These are phyloP conservation scores for Aspergillus sp. DNA, from an alignment of 2,329 filamentous ascomycete genomes.

Conservation along the genomic window DNA sequence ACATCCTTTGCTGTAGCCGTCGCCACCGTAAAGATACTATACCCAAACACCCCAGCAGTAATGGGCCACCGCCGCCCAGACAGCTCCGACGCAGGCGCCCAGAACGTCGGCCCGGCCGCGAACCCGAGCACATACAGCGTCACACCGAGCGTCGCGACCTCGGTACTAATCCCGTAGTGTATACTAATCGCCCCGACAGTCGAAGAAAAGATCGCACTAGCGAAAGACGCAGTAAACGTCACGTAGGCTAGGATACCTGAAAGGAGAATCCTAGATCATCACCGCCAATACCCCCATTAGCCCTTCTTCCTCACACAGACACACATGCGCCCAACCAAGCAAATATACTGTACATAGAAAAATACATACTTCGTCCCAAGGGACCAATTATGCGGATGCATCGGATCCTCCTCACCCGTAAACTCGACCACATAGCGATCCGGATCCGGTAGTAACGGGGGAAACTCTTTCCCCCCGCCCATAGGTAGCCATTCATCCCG, in stretches of 20 bases:
- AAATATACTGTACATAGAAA: slow-evolving; percentile 4
- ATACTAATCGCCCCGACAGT: slow-evolving; percentile 57
- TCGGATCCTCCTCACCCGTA: slow-evolving; percentile 53
- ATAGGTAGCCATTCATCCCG: slow-evolving; percentile 31
- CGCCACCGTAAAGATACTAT: slow-evolving; percentile 49
- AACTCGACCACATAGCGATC: slow-evolving; percentile 59
- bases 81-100: slow-evolving; percentile 63
- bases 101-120: slow-evolving; percentile 61
- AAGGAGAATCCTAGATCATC: slow-evolving; percentile 8
- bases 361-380: slow-evolving; percentile 42
- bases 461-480: slow-evolving; percentile 24
- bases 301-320: not conserved
- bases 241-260: slow-evolving; percentile 41
- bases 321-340: too few species aligned
- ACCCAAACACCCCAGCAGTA: slow-evolving; percentile 43
- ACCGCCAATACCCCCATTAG: not conserved
- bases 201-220: slow-evolving; percentile 66
- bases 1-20: slow-evolving; percentile 45
- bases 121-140: slow-evolving; percentile 55
- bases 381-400: slow-evolving; percentile 55
- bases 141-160: slow-evolving; percentile 49
- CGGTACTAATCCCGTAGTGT: slow-evolving; percentile 48
- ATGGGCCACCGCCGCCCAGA: slow-evolving; percentile 58
- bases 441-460: slow-evolving; percentile 49
- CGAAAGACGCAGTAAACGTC: slow-evolving; percentile 54